These are phyloP conservation scores for Camelina sativa DNA, from an alignment of 345 rosid species.

Conservation along the genomic window DNA sequence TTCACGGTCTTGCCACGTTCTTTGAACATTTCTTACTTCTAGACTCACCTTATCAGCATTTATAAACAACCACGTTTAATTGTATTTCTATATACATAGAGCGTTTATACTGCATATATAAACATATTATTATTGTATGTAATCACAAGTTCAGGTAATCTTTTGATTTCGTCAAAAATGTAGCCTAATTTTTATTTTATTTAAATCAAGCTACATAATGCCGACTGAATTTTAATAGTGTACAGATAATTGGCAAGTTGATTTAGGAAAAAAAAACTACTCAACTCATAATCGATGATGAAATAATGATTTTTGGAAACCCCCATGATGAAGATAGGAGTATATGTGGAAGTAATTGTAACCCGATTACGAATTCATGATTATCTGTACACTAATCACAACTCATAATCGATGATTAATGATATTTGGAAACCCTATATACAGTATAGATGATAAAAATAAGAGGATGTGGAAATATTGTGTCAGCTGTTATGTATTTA, in stretches of 20 bases:
- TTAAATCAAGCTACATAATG: conserved; percentile 2
- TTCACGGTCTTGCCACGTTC: conserved; percentile 32
- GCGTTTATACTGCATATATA: background rate
- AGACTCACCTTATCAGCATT: conserved; percentile 10
- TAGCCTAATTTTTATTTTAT: background rate
- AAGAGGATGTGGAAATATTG: background rate
- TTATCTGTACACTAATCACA: too few species aligned
- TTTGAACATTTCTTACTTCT: conserved; percentile 31
- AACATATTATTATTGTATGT: background rate
- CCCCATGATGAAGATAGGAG: too few species aligned
- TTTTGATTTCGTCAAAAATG: background rate
- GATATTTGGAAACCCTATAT: background rate
- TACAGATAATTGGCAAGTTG: background rate
- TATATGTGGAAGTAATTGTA: too few species aligned
- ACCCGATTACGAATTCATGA: too few species aligned
- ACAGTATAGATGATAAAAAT: too few species aligned
- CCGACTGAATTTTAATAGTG: conserved; percentile 1
- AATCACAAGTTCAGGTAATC: conserved; percentile 7
- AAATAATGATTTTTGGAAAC: too few species aligned
- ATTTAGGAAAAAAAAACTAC: background rate
- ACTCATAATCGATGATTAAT: background rate
- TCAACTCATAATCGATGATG: too few species aligned
- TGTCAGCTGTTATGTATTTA: conserved; percentile 34
- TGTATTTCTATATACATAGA: too few species aligned
- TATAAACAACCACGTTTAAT: background rate